phyloP scores from a whole-genome alignment of 2,329 filamentous ascomycete species.

The Aspergillus alliaceus region DNA sequence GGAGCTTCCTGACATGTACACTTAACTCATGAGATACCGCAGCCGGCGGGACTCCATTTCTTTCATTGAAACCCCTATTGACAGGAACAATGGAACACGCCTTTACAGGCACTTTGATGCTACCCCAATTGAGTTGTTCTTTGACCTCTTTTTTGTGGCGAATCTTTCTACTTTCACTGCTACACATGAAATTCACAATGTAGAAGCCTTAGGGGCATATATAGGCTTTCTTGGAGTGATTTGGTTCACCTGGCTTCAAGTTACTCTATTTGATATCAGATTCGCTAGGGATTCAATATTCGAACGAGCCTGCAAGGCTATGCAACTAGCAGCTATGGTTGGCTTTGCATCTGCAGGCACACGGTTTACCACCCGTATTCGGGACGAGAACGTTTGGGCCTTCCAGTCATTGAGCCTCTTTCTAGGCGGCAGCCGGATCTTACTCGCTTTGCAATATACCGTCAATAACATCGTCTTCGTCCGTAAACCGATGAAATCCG shows the following conservation, averaged over 20 bases:
- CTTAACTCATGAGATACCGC: constrained; percentile 1
- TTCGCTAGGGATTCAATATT: constrained; percentile 66
- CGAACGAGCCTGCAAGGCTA: constrained; percentile 58
- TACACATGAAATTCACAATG: constrained; percentile 55
- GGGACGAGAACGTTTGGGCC: constrained; percentile 42
- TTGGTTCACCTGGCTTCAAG: constrained; percentile 69
- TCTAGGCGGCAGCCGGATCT: constrained; percentile 54
- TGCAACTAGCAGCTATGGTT: constrained; percentile 65
- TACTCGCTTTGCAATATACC: constrained; percentile 56
- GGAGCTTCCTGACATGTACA: neutral
- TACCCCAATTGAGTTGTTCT: constrained; percentile 59
- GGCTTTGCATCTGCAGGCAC: constrained; percentile 63
- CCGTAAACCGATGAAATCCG: constrained; percentile 24
- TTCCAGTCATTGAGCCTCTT: constrained; percentile 45
- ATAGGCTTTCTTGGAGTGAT: constrained; percentile 59
- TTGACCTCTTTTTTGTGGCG: constrained; percentile 63
- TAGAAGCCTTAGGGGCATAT: constrained; percentile 46
- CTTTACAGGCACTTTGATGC: constrained; percentile 51
- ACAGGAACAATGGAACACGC: constrained; percentile 25
- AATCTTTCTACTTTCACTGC: constrained; percentile 65
- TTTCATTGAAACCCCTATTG: constrained; percentile 38
- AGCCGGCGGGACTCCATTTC: constrained; percentile 23
- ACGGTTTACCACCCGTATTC: constrained; percentile 43
- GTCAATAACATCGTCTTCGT: constrained; percentile 33
- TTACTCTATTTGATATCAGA: constrained; percentile 64